phyloP scores from a whole-genome alignment of 441 rosid species.

The Biscutella laevigata region DNA sequence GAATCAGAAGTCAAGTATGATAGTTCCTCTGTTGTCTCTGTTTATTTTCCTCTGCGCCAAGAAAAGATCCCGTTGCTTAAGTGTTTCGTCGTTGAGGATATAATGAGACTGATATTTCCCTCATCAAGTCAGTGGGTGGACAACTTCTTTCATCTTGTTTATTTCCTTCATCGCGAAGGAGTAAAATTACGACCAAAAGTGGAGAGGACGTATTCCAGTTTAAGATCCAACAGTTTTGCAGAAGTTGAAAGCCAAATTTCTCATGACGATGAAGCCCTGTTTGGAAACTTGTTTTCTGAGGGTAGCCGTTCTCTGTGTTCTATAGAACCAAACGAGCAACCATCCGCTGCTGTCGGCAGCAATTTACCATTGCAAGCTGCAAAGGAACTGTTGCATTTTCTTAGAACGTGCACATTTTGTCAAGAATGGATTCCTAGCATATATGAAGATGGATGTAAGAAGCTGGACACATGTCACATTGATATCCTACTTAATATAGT shows the following conservation, averaged over 20 bases:
- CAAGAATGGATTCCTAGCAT: conserved; percentile 61
- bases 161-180: conserved; percentile 80
- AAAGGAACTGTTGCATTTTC: conserved; percentile 66
- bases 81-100: conserved; percentile 57
- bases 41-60: conserved; percentile 43
- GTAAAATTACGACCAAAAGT: conserved; percentile 65
- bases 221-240: conserved; percentile 50
- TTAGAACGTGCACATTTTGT: conserved; percentile 65
- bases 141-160: conserved; percentile 62
- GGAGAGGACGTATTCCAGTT: conserved; percentile 61
- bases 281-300: conserved; percentile 96
- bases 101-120: conserved; percentile 61
- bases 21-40: conserved; percentile 33
- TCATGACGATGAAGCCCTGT: conserved; percentile 98
- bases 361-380: conserved; percentile 90
- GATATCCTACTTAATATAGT: conserved; percentile 76
- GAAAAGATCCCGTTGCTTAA: conserved; percentile 68
- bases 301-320: conserved; percentile 73
- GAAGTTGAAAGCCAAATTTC: conserved; percentile 75
- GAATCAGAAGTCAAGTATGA: conserved; percentile 34
- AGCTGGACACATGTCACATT: conserved; percentile 58
- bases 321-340: conserved; percentile 73
- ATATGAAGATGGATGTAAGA: conserved; percentile 69
- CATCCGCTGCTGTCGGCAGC: conserved; percentile 46
- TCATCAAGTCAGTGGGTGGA: conserved; percentile 83